A percentile compares a stretch with the other conserved stretches of the same genome.
Evolutionary conservation across 2,329 filamentous ascomycete species (phyloP).

Genomic region (Berkeleyomyces rouxiae): DNA sequence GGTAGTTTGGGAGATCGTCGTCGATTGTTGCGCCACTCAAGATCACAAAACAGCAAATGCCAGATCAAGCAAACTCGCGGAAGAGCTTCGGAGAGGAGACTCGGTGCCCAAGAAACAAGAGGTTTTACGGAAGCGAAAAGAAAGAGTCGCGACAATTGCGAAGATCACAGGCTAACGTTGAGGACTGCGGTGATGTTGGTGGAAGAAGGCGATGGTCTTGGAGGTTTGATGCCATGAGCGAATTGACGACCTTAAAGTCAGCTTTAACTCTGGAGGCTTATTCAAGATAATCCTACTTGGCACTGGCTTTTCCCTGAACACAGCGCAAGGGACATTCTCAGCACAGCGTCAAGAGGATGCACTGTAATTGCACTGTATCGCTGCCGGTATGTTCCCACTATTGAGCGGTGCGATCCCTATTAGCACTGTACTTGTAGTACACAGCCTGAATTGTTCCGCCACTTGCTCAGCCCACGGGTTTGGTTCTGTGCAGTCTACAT

Average conservation of each 20-base stretch:
- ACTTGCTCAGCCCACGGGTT: too few species aligned
- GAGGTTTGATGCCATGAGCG: background rate
- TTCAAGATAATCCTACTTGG: background rate
- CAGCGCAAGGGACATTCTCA: background rate
- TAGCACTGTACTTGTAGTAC: background rate
- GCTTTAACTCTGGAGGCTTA: conserved; percentile 2
- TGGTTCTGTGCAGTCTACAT: too few species aligned
- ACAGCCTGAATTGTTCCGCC: too few species aligned
- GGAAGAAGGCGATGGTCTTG: background rate
- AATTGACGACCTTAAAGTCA: background rate
- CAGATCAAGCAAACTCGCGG: background rate
- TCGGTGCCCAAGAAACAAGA: background rate
- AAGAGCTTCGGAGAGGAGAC: background rate
- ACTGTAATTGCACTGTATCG: background rate
- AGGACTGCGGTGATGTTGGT: background rate
- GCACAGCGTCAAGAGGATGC: background rate
- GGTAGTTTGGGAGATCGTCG: conserved; percentile 11
- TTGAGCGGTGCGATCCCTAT: background rate
- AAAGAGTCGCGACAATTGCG: background rate
- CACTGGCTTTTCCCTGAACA: background rate
- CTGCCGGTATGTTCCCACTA: too few species aligned
- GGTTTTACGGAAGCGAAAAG: background rate
- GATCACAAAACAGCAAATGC: background rate
- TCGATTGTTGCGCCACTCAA: conserved; percentile 9
- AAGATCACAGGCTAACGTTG: background rate